Conservation (phyloP, 805 yeast genomes). For the Candida yuanshanica region DNA sequence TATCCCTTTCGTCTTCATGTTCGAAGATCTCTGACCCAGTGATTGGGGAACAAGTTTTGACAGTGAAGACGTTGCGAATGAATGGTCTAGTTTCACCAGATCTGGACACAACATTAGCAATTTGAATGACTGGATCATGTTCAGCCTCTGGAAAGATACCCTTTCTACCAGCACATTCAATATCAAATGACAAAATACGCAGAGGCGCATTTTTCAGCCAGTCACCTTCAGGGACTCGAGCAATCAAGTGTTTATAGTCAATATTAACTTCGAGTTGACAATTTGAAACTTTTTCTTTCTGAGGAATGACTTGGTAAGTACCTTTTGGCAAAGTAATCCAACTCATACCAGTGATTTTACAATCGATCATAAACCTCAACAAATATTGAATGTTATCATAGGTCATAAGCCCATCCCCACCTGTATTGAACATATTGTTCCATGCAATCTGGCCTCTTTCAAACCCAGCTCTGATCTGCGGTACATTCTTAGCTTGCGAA, state of each 20-base stretch:
- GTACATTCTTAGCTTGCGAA: conserved; percentile 58
- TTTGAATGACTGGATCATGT: conserved; percentile 91
- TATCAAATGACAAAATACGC: conserved; percentile 90
- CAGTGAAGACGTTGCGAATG: conserved; percentile 90
- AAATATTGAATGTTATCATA: conserved; percentile 88
- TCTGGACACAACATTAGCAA: conserved; percentile 86
- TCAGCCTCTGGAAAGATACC: conserved; percentile 96
- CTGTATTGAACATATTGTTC: conserved; percentile 55
- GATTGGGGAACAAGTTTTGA: conserved; percentile 84
- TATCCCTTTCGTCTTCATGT: conserved; percentile 67
- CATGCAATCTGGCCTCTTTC: conserved; percentile 75
- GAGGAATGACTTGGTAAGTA: conserved; percentile 48
- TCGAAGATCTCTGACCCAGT: conserved; percentile 89
- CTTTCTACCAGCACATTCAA: conserved; percentile 96
- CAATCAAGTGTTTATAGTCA: conserved; percentile 58
- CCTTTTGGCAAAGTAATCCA: conserved; percentile 88
- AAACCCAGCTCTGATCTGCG: conserved; percentile 69
- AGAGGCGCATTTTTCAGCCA: conserved; percentile 93
- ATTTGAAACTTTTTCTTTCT: conserved; percentile 47
- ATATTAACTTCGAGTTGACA: conserved; percentile 84
- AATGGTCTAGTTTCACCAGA: conserved; percentile 86
- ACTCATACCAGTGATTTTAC: conserved; percentile 91
- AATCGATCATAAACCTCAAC: conserved; percentile 85
- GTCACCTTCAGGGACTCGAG: conserved; percentile 89
- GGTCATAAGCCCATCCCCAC: conserved; percentile 51